Evolutionary conservation across 2,329 filamentous ascomycete genomes (phyloP).

Genomic region (Phoma sp.): DNA sequence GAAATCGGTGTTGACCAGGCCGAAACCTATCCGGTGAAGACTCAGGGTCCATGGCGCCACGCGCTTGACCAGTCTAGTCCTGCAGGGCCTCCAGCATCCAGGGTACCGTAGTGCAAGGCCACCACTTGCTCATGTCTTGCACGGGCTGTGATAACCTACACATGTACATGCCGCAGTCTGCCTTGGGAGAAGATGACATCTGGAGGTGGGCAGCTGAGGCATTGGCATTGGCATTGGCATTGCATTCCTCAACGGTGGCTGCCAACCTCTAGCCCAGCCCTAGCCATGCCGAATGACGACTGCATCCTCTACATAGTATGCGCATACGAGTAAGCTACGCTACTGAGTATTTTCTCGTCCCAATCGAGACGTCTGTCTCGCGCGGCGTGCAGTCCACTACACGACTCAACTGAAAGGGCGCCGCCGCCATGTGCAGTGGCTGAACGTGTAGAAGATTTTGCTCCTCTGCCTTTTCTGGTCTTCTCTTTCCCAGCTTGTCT

Average conservation of each 20-base stretch:
- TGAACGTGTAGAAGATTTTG: not conserved
- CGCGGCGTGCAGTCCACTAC: not conserved
- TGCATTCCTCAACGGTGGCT: constrained; percentile 8
- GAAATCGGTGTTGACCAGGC: not conserved
- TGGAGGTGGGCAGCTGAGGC: not conserved
- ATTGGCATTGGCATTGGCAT: not conserved
- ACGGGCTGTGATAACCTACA: constrained; percentile 1
- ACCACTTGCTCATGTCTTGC: not conserved
- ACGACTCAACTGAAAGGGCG: constrained; percentile 1
- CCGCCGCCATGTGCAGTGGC: not conserved
- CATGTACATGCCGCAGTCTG: not conserved
- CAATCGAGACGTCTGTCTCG: constrained; percentile 5
- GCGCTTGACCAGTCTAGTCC: constrained; percentile 3
- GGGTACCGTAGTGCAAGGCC: not conserved
- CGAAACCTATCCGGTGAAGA: constrained; percentile 4
- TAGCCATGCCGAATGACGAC: constrained; percentile 1
- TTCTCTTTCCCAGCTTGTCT: too few relatives aligned
- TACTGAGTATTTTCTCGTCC: constrained; percentile 10
- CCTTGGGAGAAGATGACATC: not conserved
- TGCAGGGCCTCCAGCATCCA: constrained; percentile 4
- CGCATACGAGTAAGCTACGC: constrained; percentile 5
- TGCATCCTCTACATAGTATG: not conserved
- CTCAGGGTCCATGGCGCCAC: constrained; percentile 3
- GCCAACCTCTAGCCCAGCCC: not conserved
- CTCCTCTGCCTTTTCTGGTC: not conserved